Conservation (phyloP, 805 yeast species). For the Komagataella phaffii region DNA sequence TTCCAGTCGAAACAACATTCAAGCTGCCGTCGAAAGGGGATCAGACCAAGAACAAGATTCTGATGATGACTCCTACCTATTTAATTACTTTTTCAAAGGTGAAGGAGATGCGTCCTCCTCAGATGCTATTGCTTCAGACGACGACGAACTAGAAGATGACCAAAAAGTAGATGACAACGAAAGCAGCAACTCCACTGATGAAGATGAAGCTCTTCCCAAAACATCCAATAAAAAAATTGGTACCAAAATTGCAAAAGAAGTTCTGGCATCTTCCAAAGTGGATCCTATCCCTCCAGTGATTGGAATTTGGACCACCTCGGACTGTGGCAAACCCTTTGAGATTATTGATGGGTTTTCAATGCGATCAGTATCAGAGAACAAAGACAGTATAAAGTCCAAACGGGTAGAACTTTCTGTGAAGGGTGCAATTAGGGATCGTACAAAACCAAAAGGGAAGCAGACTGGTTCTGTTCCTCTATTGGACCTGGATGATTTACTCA, state of each 20-base stretch:
- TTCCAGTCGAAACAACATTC: background rate
- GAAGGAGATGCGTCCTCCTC: slow-evolving; percentile 8
- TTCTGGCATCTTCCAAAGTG: slow-evolving; percentile 74
- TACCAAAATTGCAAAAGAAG: slow-evolving; percentile 80
- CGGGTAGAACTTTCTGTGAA: background rate
- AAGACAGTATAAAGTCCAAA: background rate
- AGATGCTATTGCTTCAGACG: slow-evolving; percentile 9
- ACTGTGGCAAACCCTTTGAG: slow-evolving; percentile 67
- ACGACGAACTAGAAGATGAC: slow-evolving; percentile 8
- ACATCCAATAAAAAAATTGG: slow-evolving; percentile 52
- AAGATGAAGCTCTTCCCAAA: slow-evolving; percentile 72
- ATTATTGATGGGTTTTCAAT: slow-evolving; percentile 92
- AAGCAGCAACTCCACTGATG: slow-evolving; percentile 91
- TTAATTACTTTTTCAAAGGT: slow-evolving; percentile 60
- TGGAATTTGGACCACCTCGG: slow-evolving; percentile 83
- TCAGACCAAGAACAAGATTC: slow-evolving; percentile 17
- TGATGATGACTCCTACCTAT: slow-evolving; percentile 57
- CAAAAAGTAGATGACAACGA: slow-evolving; percentile 10
- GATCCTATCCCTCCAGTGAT: slow-evolving; percentile 84
- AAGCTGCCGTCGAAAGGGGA: background rate
- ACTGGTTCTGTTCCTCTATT: slow-evolving; percentile 9
- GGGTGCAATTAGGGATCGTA: background rate
- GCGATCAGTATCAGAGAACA: slow-evolving; percentile 42
- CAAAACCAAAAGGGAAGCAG: slow-evolving; percentile 3
- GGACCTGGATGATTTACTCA: slow-evolving; percentile 65